Evolutionary conservation across 352 stramenopile species (phyloP), one percentile per base, ranked within the genome.

Genomic region (Phytophthora rubi): DNA sequence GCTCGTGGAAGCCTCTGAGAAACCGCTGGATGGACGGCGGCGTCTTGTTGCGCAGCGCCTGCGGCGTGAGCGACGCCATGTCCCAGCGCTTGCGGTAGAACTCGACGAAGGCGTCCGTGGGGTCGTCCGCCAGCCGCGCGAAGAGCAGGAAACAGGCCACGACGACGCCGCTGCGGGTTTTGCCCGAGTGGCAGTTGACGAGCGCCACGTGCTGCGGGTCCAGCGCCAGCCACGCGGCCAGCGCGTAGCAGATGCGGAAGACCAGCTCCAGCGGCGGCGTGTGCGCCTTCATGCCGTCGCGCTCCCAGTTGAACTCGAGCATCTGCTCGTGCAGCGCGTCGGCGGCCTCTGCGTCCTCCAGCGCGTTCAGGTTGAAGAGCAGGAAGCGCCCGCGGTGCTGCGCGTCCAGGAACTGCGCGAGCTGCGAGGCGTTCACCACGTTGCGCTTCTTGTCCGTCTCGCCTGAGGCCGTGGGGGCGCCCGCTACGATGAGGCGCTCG

Each of bases 141-240:
- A 97, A 99, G 35, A 97, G 86, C 53, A 99, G 67, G 65, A 98
- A 98, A 59, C 93, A 98, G 10, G 95, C 97, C 16, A 97, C 81
- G 0, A 98, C 88, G 59, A 99, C 92, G 6, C 92, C 94, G 21
- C 88, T 98, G 28, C 93, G 83, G 21, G 94, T 98, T 74, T 98
- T 98, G 6, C 96, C 96, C 30, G 97, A 97, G 58, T 86, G 75
- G 71, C 95, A 98, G 65, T 97, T 94, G 12, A 98, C 65, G 12
- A 97, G 73, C 9, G 89, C 90, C 6, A 98, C 81, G 48, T 98
- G 92, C 26, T 79, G 65, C 1, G 82, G 45, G 51, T 97, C 84
- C 4, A 98, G 70, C 12, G 87, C 85, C 4, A 98, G 71, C 80
- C 95, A 99, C n/a, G 94, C 90, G 73, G 96, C 86, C 37, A 99